Percentiles rank a stretch among this genome's conserved stretches.
Conservation (phyloP, 2,329 filamentous ascomycete genomes). For the Penicillium sumatraense region DNA sequence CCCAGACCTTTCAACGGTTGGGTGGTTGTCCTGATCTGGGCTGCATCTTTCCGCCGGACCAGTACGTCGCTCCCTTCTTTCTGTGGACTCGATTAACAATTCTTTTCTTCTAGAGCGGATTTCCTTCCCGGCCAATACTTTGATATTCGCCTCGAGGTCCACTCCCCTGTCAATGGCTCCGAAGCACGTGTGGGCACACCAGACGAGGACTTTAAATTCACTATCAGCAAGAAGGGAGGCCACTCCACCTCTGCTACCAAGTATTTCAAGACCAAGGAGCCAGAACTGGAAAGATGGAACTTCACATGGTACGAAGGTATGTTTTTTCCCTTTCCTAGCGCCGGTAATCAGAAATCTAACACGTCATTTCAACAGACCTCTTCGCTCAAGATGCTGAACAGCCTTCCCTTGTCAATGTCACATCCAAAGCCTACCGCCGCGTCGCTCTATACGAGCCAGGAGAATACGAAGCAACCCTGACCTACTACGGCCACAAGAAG, state of each 20-base stretch:
- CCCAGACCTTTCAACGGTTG: constrained; percentile 61
- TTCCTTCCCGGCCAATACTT: constrained; percentile 85
- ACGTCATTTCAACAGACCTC: constrained; percentile 56
- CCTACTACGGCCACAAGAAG: constrained; percentile 72
- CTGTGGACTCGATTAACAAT: neutral
- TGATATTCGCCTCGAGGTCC: constrained; percentile 81
- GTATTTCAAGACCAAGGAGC: constrained; percentile 73
- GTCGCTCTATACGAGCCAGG: constrained; percentile 79
- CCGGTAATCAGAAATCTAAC: constrained; percentile 11
- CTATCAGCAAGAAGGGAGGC: constrained; percentile 68
- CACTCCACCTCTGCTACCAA: constrained; percentile 60
- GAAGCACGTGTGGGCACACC: constrained; percentile 74
- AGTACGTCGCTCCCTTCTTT: constrained; percentile 43
- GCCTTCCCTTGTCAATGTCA: constrained; percentile 77
- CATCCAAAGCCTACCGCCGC: constrained; percentile 76
- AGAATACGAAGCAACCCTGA: constrained; percentile 75
- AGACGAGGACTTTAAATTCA: constrained; percentile 74
- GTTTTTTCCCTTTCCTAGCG: constrained; percentile 6
- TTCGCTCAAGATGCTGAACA: constrained; percentile 74
- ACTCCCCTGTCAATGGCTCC: constrained; percentile 79
- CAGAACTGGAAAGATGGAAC: constrained; percentile 77
- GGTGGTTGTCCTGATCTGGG: constrained; percentile 61
- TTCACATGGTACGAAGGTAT: constrained; percentile 80
- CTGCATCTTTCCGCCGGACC: constrained; percentile 63
- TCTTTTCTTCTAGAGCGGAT: constrained; percentile 61